Evolutionary conservation across 2,329 filamentous ascomycete genomes (phyloP).

Genomic region (Colletotrichum aenigma): DNA sequence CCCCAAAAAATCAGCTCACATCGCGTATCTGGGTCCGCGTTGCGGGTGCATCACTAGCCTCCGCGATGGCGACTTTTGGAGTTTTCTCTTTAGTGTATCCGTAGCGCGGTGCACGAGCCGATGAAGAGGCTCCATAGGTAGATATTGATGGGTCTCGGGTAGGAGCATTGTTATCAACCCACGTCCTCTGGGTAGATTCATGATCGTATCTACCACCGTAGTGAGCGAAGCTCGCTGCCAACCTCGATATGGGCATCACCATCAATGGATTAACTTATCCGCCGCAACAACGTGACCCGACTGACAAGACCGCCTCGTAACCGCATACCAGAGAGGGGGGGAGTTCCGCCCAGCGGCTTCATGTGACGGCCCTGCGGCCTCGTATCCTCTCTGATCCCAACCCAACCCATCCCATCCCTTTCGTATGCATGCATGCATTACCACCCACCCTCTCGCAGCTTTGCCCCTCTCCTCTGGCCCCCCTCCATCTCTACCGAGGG

Average conservation of each 20-base stretch:
- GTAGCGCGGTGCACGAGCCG: not conserved
- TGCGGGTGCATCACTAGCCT: not conserved
- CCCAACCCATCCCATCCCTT: not conserved
- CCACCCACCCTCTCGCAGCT: constrained; percentile 2
- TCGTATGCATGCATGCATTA: constrained; percentile 14
- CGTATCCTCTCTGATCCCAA: not conserved
- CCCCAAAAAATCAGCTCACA: not conserved
- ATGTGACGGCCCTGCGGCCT: constrained; percentile 9
- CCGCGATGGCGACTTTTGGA: not conserved
- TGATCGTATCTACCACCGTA: too few relatives aligned
- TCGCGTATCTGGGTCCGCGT: constrained; percentile 6
- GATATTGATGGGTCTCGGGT: not conserved
- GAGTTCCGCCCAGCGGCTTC: not conserved
- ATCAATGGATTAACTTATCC: not conserved
- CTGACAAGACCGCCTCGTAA: not conserved
- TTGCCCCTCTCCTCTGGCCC: not conserved
- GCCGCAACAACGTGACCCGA: not conserved
- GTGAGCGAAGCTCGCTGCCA: not conserved
- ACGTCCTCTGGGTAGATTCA: too few relatives aligned
- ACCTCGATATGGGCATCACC: not conserved
- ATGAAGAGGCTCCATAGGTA: not conserved
- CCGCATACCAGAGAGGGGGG: not conserved
- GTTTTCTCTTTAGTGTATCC: not conserved
- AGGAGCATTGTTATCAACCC: not conserved
- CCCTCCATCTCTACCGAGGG: not conserved